These are phyloP conservation scores for Cyclotella kingstonii DNA, from an alignment of 108 stramenopile species.

Conservation along the genomic window DNA sequence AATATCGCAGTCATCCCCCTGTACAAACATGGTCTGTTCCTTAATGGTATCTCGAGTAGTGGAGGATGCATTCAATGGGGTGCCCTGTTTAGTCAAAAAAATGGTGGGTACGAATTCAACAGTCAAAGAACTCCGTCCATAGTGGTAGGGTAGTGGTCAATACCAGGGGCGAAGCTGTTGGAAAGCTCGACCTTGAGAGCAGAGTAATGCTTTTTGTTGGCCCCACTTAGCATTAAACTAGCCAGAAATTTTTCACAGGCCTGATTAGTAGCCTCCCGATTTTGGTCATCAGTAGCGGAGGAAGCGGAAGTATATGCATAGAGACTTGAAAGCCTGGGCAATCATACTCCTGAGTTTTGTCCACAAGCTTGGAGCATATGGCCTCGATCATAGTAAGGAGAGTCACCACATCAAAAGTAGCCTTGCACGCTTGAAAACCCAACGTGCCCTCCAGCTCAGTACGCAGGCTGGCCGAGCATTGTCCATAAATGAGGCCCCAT, in stretches of 20 bases:
- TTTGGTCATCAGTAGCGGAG: too few relatives aligned
- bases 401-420: background rate
- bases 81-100: background rate
- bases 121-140: background rate
- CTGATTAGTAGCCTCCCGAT: too few relatives aligned
- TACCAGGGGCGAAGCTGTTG: conserved; percentile 1
- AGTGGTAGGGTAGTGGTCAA: background rate
- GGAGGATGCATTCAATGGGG: background rate
- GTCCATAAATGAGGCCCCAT: conserved; percentile 3
- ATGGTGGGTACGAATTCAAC: background rate
- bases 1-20: too few relatives aligned
- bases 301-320: background rate
- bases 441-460: background rate
- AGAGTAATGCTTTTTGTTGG: background rate
- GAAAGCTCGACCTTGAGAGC: background rate
- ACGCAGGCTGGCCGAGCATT: background rate
- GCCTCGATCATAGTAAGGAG: conserved; percentile 8
- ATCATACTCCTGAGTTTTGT: background rate
- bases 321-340: background rate
- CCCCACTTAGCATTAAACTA: too few relatives aligned
- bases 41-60: background rate
- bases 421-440: background rate
- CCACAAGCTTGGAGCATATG: background rate
- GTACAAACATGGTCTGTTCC: conserved; percentile 1
- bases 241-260: too few relatives aligned